Base-by-base conservation (phyloP, 2,329 filamentous ascomycete species). In the Botrytis paeoniae region DNA sequence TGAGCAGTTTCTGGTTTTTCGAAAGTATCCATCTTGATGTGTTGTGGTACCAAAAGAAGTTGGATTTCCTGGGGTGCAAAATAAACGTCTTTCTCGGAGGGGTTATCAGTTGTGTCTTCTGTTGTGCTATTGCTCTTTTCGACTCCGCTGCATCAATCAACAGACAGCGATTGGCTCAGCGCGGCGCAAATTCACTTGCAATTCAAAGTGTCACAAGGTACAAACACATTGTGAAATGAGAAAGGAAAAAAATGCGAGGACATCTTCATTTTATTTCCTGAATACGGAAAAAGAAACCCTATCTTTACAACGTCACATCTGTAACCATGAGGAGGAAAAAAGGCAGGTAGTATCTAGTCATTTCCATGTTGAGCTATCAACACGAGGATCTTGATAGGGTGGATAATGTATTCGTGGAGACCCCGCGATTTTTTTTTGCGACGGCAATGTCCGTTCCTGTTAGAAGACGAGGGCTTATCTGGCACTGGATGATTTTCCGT, bases 101-200 rank as follows among this genome's bases (percentile, higher is more conserved):
- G 45, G 7, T 39, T 22, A 16, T 29, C 6, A 29, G 48, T 14
- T 18, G 5, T 20, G 32, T 41, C 29, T 32, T 48, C 41, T 32
- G 25, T 12, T 4, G 45, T 68, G 45, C 20, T 29, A 41, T 14
- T 20, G 48, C 25, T 54, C 48, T 29, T 16, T 18, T 68, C 25
- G 35, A 25, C 7, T 39, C 20, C 35, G 22, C 64, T 41, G 25
- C 32, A 5, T 48, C 64, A 54, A 54, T 48, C 48, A 37, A 45
- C n/a, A 25, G 20, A 39, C 29, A 16, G 35, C 2, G 10, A 20
- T 22, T 29, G 35, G 37, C 48, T 57, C 35, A 57, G 25, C 45
- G 35, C 9, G 16, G n/a, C 35, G 39, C 4, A 6, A 0, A 81
- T 81, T 9, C 25, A 39, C 29, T 8, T 18, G 41, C 8, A 37